phyloP scores from a whole-genome alignment of 345 rosid species.

The Sisymbrium irio region DNA sequence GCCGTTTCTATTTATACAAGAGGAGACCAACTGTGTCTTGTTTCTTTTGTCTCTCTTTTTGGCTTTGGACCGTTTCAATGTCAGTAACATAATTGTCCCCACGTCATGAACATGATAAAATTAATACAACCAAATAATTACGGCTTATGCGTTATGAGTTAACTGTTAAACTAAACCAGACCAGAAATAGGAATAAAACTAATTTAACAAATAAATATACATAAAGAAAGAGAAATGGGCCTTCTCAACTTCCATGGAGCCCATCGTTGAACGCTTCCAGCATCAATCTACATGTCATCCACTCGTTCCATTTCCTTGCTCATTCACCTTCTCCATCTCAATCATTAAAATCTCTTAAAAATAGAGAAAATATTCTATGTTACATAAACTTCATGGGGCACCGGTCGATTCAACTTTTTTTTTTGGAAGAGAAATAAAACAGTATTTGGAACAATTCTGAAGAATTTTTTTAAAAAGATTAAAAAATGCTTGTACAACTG shows the following conservation, averaged over 20 bases:
- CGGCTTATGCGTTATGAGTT: not conserved
- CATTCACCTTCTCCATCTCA: conserved; percentile 1
- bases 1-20: conserved; percentile 33
- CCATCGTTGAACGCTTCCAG: conserved; percentile 20
- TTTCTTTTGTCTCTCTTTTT: not conserved
- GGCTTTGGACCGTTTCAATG: conserved; percentile 28
- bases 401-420: not conserved
- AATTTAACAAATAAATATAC: not conserved
- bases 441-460: not conserved
- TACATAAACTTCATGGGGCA: not conserved
- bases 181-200: not conserved
- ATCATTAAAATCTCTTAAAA: not conserved
- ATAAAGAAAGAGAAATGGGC: conserved; percentile 9
- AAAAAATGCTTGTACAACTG: not conserved
- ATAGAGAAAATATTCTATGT: not conserved
- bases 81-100: conserved; percentile 22
- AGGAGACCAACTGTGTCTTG: conserved; percentile 6
- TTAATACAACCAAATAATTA: conserved; percentile 9
- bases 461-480: not conserved
- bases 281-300: conserved; percentile 28
- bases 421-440: not conserved
- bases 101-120: conserved; percentile 32
- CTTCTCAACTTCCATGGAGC: conserved; percentile 14
- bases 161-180: not conserved
- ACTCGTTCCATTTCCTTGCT: conserved; percentile 15